Conservation (phyloP, 23 red algal species). For the Gracilaria vermiculophylla region DNA sequence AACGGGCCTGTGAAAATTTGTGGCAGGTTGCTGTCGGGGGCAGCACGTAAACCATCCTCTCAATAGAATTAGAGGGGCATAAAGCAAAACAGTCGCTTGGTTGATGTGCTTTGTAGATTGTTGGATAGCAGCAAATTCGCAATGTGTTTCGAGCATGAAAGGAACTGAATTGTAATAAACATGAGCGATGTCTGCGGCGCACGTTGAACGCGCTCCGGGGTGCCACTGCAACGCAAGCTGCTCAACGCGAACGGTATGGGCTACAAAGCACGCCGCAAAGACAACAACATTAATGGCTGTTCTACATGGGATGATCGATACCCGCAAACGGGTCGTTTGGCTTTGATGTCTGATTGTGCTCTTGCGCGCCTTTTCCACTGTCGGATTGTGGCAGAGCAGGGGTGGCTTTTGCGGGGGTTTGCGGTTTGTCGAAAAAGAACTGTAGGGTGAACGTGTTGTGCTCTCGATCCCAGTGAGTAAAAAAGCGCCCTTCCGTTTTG, state of each 20-base stretch:
- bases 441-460: conserved; percentile 66
- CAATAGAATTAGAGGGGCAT: neutral
- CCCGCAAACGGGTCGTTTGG: conserved; percentile 6
- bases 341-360: neutral
- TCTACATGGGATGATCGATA: neutral
- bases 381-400: neutral
- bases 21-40: neutral
- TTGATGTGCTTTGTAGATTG: too few species aligned
- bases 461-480: conserved; percentile 79
- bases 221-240: too few species aligned
- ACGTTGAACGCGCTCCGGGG: too few species aligned
- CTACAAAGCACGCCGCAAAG: too few species aligned
- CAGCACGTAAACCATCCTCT: neutral
- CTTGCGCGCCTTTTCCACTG: neutral
- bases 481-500: conserved; percentile 58
- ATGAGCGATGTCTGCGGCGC: too few species aligned
- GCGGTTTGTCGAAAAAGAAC: conserved; percentile 65
- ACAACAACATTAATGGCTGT: neutral
- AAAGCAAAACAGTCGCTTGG: too few species aligned
- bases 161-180: too few species aligned
- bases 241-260: too few species aligned
- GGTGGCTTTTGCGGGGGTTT: neutral
- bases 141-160: too few species aligned
- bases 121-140: too few species aligned
- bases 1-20: neutral